These are phyloP conservation scores for Suillus brevipes DNA, from an alignment of 768 basidiomycete genomes.

Conservation along the genomic window DNA sequence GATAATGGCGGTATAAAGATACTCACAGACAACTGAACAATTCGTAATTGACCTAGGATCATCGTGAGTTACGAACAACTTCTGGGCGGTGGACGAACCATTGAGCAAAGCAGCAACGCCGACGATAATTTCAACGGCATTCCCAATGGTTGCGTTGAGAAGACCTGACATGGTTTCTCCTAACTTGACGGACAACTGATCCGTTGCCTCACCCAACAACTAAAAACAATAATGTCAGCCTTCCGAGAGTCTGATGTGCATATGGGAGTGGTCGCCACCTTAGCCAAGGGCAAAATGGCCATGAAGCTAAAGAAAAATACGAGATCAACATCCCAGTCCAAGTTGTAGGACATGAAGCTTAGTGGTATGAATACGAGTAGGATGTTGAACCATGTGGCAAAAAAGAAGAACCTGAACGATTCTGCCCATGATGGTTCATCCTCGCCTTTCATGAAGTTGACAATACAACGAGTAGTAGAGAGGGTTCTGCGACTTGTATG, in stretches of 20 bases:
- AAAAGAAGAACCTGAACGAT: slow-evolving; percentile 61
- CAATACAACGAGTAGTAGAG: slow-evolving; percentile 35
- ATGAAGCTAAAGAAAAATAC: slow-evolving; percentile 76
- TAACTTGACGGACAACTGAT: no score
- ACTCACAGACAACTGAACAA: neutral
- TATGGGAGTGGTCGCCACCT: no score
- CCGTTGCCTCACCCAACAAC: no score
- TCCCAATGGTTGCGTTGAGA: no score
- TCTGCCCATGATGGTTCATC: slow-evolving; percentile 60
- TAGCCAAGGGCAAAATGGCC: slow-evolving; percentile 82
- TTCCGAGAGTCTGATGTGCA: no score
- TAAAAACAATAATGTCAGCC: no score
- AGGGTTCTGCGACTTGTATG: slow-evolving; percentile 15
- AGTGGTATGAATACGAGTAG: slow-evolving; percentile 81
- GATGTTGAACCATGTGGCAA: slow-evolving; percentile 70
- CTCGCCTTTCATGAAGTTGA: slow-evolving; percentile 44
- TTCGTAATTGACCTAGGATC: no score
- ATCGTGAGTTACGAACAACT: no score
- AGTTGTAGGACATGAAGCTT: slow-evolving; percentile 59
- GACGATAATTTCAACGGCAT: no score
- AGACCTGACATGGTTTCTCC: no score
- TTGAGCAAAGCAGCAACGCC: no score
- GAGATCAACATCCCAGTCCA: slow-evolving; percentile 72
- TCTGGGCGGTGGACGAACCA: no score
- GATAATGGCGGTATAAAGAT: neutral